Evolutionary conservation across 2,329 filamentous ascomycete species (phyloP).

Genomic region (Whalleya microplaca): DNA sequence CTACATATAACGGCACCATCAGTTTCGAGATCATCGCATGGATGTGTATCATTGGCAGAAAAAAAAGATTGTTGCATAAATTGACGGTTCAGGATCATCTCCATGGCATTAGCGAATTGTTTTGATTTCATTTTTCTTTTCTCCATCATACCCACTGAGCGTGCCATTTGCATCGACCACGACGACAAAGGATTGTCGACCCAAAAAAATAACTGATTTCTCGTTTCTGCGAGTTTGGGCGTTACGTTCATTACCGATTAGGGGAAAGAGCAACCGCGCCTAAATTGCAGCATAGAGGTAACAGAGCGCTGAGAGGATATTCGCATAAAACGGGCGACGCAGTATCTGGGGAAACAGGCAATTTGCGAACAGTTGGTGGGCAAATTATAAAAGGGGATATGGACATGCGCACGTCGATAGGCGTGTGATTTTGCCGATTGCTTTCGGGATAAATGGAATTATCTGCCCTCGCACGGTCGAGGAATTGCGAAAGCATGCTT

Average conservation of each 20-base stretch:
- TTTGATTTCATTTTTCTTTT: constrained; percentile 40
- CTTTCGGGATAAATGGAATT: constrained; percentile 16
- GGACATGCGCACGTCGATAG: constrained; percentile 10
- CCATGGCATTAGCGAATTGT: constrained; percentile 53
- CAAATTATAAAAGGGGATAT: constrained; percentile 15
- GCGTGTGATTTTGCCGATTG: constrained; percentile 16
- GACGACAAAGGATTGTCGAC: constrained; percentile 34
- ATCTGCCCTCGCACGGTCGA: constrained; percentile 17
- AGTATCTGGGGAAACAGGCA: constrained; percentile 22
- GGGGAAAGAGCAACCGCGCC: constrained; percentile 27
- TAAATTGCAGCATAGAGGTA: constrained; percentile 34
- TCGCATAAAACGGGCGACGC: constrained; percentile 26
- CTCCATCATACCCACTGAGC: constrained; percentile 41
- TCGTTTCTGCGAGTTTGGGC: constrained; percentile 32
- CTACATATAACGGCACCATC: constrained; percentile 18
- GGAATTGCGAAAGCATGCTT: constrained; percentile 19
- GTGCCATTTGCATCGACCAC: constrained; percentile 34
- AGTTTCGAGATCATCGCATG: constrained; percentile 28
- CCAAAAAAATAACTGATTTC: constrained; percentile 39
- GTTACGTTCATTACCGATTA: constrained; percentile 29
- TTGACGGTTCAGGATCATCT: constrained; percentile 49
- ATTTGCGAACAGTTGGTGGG: constrained; percentile 27
- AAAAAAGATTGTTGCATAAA: constrained; percentile 50
- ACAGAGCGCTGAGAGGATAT: constrained; percentile 25
- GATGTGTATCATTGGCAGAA: constrained; percentile 46